Evolutionary conservation across 2,329 filamentous ascomycete genomes (phyloP), one percentile per base, ranked within the genome.

Genomic region (Hortaea sp.): DNA sequence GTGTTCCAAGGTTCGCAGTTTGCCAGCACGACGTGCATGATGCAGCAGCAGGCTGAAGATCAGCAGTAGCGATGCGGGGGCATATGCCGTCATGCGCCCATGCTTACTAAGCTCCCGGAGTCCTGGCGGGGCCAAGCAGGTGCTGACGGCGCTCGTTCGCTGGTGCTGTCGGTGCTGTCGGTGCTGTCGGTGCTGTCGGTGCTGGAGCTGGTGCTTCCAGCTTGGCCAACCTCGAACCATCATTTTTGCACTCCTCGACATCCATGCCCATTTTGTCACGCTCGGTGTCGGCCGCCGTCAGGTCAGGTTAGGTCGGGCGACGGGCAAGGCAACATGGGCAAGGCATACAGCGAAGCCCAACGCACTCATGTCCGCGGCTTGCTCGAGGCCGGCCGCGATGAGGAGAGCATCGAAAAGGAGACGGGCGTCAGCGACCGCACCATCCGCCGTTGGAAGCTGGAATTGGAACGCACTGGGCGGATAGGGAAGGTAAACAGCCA

Each of bases 401-500:
- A 65, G 45, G 59, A 62, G 42, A 47, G 51, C 13, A 64, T 65
- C 45, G 63, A 65, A 55, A 60, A 61, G 42, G 60, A 63, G 48
- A 65, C 62, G 11, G 60, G 60, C 47, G 63, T 65, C 32, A 61
- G 57, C 41, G 63, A 65, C 48, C 57, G 63, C 48, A 56, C 56
- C 10, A 61, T 62, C 34, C 49, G 62, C 28, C 52, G 63, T 46
- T 65, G 63, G 63, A 65, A 65, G 52, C 53, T 64, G 39, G 63
- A 65, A 51, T 56, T 64, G 31, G 62, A 64, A 51, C 53, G 60
- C 30, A 64, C 60, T n/a, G 63, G 63, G 39, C 53, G 63, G 46
- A 65, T 65, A 41, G 63, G 63, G 32, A 65, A 65, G 50, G 52
- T 29, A n/a, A 10, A n/a, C 13, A 20, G 20, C 20, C 20, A 20